These are phyloP conservation scores for Selaginella tamariscina DNA, from an alignment of 75 land plant genomes.

Conservation along the genomic window DNA sequence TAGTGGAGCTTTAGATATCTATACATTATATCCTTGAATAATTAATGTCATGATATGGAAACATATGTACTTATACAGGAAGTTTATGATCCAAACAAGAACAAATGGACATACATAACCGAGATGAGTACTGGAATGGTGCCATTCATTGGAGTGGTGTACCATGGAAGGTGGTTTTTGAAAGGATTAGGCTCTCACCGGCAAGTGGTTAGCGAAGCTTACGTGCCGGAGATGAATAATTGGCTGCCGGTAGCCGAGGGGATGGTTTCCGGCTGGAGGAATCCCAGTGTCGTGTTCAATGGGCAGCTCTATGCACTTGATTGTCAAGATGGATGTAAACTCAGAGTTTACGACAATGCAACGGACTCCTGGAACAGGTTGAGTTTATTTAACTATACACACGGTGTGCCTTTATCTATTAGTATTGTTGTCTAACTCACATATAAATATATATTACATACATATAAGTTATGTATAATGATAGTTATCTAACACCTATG, in stretches of 20 bases:
- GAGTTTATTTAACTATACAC: too few relatives aligned
- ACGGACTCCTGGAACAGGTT: conserved; percentile 62
- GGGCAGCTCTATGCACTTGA: conserved; percentile 63
- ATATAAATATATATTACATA: too few relatives aligned
- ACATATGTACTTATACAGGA: too few relatives aligned
- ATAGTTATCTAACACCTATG: too few relatives aligned
- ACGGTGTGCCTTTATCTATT: too few relatives aligned
- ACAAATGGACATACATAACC: conserved; percentile 47
- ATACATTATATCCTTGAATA: too few relatives aligned
- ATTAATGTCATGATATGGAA: too few relatives aligned
- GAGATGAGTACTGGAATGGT: conserved; percentile 75
- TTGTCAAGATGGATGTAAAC: conserved; percentile 70
- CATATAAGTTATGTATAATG: too few relatives aligned
- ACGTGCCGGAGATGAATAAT: conserved; percentile 49
- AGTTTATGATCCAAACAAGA: conserved; percentile 57
- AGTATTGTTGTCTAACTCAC: too few relatives aligned
- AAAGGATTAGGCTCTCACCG: conserved; percentile 54
- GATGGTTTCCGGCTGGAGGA: conserved; percentile 75
- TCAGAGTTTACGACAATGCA: conserved; percentile 46
- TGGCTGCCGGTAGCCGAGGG: conserved; percentile 58
- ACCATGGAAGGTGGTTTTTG: conserved; percentile 51
- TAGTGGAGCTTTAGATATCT: too few relatives aligned
- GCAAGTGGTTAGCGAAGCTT: conserved; percentile 74
- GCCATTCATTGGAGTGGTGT: conserved; percentile 59
- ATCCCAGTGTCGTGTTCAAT: conserved; percentile 52